These are phyloP conservation scores for Circinella minor DNA, from an alignment of 371 early-diverging fungal species.

Conservation along the genomic window DNA sequence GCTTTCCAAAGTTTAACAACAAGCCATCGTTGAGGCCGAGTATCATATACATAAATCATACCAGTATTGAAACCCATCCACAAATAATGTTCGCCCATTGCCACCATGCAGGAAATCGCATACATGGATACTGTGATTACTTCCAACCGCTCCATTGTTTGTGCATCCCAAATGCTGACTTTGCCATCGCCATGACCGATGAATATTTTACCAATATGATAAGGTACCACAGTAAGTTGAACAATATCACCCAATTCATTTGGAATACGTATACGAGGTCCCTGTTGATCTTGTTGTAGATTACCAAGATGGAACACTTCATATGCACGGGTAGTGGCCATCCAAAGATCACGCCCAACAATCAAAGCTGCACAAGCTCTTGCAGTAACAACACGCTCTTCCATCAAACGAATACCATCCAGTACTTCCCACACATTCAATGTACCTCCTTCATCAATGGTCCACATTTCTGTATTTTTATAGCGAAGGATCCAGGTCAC, in stretches of 20 bases:
- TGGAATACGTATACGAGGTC: slow-evolving; percentile 34
- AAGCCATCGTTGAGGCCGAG: slow-evolving; percentile 57
- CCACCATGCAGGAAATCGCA: slow-evolving; percentile 67
- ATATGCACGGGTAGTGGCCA: slow-evolving; percentile 20
- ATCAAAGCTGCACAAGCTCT: slow-evolving; percentile 41
- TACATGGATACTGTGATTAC: slow-evolving; percentile 67
- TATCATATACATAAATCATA: slow-evolving; percentile 79
- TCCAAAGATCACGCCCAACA: slow-evolving; percentile 63
- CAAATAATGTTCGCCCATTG: slow-evolving; percentile 65
- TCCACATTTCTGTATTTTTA: slow-evolving; percentile 65
- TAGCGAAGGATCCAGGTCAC: slow-evolving; percentile 70
- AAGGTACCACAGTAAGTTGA: slow-evolving; percentile 57
- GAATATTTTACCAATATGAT: slow-evolving; percentile 56
- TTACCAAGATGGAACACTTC: slow-evolving; percentile 24
- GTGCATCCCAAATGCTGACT: slow-evolving; percentile 73
- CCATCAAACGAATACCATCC: slow-evolving; percentile 22
- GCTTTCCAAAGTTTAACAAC: slow-evolving; percentile 79
- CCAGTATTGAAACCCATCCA: slow-evolving; percentile 87
- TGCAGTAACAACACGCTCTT: slow-evolving; percentile 11
- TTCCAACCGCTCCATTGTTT: slow-evolving; percentile 46
- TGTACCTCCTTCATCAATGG: slow-evolving; percentile 76
- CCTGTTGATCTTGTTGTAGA: slow-evolving; percentile 34
- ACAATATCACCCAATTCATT: slow-evolving; percentile 66
- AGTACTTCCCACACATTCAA: slow-evolving; percentile 71
- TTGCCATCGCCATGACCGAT: slow-evolving; percentile 85